Evolutionary conservation across 768 basidiomycete genomes (phyloP), one percentile per base, ranked within the genome.

Genomic region (Cystobasidium ongulense): DNA sequence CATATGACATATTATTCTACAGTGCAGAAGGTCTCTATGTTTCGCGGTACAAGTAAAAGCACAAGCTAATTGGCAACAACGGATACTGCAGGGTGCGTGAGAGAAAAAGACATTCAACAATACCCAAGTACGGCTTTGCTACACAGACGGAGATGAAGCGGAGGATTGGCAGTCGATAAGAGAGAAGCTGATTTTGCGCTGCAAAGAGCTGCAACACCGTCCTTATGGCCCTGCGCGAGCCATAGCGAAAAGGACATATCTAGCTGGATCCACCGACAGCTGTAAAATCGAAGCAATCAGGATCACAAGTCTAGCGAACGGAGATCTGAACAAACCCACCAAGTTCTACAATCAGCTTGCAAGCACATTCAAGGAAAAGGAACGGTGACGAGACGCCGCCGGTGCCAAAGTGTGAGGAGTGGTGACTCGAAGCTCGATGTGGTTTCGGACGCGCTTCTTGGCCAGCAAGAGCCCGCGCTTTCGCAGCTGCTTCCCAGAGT

Each of bases 321-420:
- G 13, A n/a, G 13, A 13, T n/a, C 43, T 46, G 13, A 2, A 59
- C 33, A 25, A 57, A 59, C 68, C 29, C 53, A 71, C 68, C 95
- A 76, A 98, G 85, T 83, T 97, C 93, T 61, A 96, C 85, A 78
- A 98, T 98, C 78, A 98, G 84, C 77, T 88, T 84, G 81, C 92
- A 96, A 4, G 96, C 92, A 35, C 94, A 88, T 81, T 99, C 95
- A 86, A 98, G 89, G 81, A 99, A 99, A 75, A 96, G 87, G 82
- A 92, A 98, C 13, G 96, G 96, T 23, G 81, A 82, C 54, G 80
- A 81, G 13, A 84, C 82, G 50, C 82, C 82, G 35, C 79, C 81
- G 4, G 31, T 25, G 29, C 57, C 57, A 43, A 61, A 52, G 66
- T 36, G 41, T 25, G 66, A 63, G 13, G 65, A 52, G 17, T 46